phyloP scores from a whole-genome alignment of 352 stramenopile genomes.

The Phytophthora cajani region DNA sequence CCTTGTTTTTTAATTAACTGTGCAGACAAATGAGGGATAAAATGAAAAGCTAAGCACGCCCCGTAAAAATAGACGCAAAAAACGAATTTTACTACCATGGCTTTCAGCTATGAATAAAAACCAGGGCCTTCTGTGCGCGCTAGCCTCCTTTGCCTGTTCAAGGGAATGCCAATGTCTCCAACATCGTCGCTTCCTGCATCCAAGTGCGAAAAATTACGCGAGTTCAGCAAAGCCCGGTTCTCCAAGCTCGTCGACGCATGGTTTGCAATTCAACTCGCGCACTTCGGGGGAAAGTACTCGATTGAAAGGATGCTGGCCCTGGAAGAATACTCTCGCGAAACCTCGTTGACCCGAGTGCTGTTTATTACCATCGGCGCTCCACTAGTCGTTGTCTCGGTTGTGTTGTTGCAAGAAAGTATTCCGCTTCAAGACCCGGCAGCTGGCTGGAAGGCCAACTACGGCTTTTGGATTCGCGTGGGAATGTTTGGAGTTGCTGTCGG shows the following conservation, averaged over 20 bases:
- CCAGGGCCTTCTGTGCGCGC: too few species aligned
- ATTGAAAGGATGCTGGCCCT: background rate
- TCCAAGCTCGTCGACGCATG: background rate
- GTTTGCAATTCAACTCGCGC: background rate
- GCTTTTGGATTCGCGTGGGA: constrained; percentile 7
- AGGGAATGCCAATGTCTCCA: background rate
- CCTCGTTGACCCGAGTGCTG: background rate
- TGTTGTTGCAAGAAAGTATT: constrained; percentile 6
- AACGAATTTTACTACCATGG: too few species aligned
- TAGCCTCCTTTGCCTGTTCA: too few species aligned
- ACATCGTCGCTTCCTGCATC: background rate
- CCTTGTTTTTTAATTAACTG: too few species aligned
- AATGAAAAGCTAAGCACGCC: too few species aligned
- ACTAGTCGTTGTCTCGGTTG: background rate
- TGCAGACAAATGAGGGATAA: too few species aligned
- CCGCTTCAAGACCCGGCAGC: constrained; percentile 10
- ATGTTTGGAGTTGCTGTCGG: background rate
- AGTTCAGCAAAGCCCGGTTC: background rate
- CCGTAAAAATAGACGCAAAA: too few species aligned
- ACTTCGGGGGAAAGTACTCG: background rate
- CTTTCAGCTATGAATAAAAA: too few species aligned
- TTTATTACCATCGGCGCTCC: too few species aligned
- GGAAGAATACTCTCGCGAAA: background rate
- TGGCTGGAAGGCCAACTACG: constrained; percentile 6
- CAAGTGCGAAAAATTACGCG: background rate